phyloP scores from a whole-genome alignment of 2,329 filamentous ascomycete genomes.

The Trichophyton equinum region DNA sequence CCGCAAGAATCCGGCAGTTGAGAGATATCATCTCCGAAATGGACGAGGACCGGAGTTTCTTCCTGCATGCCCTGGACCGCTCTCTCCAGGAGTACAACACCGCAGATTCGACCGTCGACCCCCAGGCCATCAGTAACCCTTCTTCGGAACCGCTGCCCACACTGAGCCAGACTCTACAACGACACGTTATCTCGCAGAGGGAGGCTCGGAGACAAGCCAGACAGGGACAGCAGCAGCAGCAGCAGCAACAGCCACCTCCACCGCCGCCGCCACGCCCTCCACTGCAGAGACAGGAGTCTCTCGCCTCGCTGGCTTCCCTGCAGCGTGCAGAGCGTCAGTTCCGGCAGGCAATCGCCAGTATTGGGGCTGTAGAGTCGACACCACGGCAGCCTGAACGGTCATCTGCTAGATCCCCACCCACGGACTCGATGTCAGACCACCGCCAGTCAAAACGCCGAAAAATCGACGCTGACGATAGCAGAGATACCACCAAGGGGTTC shows the following conservation, averaged over 20 bases:
- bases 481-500: conserved; percentile 42
- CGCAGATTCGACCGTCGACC: background rate
- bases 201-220: too few species aligned
- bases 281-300: conserved; percentile 1
- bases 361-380: background rate
- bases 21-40: conserved; percentile 2
- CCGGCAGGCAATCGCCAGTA: background rate
- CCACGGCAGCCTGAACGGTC: background rate
- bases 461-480: conserved; percentile 50
- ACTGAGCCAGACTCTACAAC: background rate
- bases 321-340: conserved; percentile 2
- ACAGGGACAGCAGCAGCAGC: too few species aligned
- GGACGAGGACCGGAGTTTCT: conserved; percentile 1
- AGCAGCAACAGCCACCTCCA: too few species aligned
- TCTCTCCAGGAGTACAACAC: background rate
- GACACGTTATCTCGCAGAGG: background rate
- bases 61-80: background rate
- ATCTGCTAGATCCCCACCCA: background rate
- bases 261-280: background rate
- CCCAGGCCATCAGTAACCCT: background rate
- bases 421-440: background rate
- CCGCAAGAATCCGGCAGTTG: background rate
- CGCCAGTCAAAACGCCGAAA: conserved; percentile 52
- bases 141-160: background rate
- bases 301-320: background rate